Conservation (phyloP, 345 rosid genomes). For the Turritis glabra region DNA sequence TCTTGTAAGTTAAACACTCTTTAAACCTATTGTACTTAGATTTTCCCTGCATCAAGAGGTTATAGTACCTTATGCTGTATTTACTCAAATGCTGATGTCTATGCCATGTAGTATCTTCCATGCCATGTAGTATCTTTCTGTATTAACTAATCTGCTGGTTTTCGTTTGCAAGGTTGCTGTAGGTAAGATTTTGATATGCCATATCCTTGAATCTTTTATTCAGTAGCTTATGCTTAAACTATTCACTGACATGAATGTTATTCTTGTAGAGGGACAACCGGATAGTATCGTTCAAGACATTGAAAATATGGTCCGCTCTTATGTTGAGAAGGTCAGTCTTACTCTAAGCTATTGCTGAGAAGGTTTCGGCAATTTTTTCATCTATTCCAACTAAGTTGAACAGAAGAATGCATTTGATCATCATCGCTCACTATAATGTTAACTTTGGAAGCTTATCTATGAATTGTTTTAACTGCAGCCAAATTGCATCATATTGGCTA, state of each 20-base stretch:
- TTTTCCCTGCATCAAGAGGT: too few species aligned
- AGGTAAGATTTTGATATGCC: conserved; percentile 53
- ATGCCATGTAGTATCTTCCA: too few species aligned
- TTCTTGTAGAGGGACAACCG: conserved; percentile 84
- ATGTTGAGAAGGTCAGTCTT: conserved; percentile 88
- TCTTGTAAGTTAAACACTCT: too few species aligned
- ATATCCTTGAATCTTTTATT: conserved; percentile 39
- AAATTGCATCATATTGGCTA: conserved; percentile 94
- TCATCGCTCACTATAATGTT: conserved; percentile 6
- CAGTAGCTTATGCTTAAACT: neutral
- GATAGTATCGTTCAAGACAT: conserved; percentile 90
- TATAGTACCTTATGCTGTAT: too few species aligned
- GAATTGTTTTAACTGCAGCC: conserved; percentile 62
- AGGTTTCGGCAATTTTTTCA: neutral
- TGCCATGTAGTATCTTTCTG: too few species aligned
- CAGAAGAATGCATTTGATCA: conserved; percentile 8
- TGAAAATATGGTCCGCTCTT: conserved; percentile 98
- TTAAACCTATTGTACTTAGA: too few species aligned
- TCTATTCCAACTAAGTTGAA: conserved; percentile 2
- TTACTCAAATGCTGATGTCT: too few species aligned
- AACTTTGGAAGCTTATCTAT: conserved; percentile 24
- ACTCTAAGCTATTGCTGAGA: conserved; percentile 14
- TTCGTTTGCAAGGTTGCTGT: conserved; percentile 99
- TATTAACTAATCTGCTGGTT: too few species aligned
- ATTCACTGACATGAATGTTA: conserved; percentile 26